phyloP scores from a whole-genome alignment of 2,329 filamentous ascomycete genomes.

The Apiospora sp. region DNA sequence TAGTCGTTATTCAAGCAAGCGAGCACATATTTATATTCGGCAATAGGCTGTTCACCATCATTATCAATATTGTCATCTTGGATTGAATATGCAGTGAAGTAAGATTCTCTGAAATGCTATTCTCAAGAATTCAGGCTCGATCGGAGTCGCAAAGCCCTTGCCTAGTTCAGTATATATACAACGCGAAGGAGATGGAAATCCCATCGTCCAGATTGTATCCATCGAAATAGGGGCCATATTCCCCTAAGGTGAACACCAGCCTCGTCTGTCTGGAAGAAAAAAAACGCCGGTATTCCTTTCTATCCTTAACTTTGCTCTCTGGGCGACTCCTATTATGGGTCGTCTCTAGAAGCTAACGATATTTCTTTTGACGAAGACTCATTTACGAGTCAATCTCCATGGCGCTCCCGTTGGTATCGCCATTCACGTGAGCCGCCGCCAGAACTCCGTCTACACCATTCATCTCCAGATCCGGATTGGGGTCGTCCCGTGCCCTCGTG shows the following conservation, averaged over 20 bases:
- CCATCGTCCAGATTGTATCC: not conserved
- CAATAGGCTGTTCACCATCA: slow-evolving; percentile 8
- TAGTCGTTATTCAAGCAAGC: slow-evolving; percentile 9
- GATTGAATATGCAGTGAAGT: not conserved
- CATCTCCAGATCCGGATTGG: slow-evolving; percentile 25
- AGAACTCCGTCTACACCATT: slow-evolving; percentile 37
- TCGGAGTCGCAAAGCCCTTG: not conserved
- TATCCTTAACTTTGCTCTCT: slow-evolving; percentile 16
- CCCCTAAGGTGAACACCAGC: not conserved
- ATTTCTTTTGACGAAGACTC: not conserved
- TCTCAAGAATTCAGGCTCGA: not conserved
- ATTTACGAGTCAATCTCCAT: slow-evolving; percentile 54
- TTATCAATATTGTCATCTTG: not conserved
- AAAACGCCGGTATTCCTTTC: slow-evolving; percentile 23
- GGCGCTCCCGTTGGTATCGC: slow-evolving; percentile 44
- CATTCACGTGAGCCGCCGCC: slow-evolving; percentile 26
- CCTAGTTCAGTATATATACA: slow-evolving; percentile 1
- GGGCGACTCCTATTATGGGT: not conserved
- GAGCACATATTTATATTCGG: not conserved
- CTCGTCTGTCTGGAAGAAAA: not conserved
- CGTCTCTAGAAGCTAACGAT: not conserved
- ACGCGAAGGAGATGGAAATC: not conserved
- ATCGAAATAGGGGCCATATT: not conserved
- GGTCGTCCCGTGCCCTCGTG: slow-evolving; percentile 41
- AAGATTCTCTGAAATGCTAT: not conserved